These are phyloP conservation scores for Picea sitchensis DNA, from an alignment of 75 land plant species.

Conservation along the genomic window DNA sequence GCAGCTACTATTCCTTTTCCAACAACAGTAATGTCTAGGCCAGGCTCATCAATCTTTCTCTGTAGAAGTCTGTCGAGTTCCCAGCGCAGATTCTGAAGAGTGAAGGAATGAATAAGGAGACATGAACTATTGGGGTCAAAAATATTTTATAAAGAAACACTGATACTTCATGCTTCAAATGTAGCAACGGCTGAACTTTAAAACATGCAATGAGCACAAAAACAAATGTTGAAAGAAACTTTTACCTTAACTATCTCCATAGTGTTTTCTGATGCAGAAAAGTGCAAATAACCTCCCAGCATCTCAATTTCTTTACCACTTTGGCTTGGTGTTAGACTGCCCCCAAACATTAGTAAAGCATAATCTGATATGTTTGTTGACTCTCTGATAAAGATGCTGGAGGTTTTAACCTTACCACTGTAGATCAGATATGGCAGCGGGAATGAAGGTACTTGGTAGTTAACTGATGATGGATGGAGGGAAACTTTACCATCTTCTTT, in stretches of 20 bases:
- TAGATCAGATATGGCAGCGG: slow-evolving; percentile 93
- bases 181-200: neutral
- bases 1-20: slow-evolving; percentile 88
- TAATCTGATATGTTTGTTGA: slow-evolving; percentile 95
- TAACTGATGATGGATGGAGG: slow-evolving; percentile 95
- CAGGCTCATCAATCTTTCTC: slow-evolving; percentile 83
- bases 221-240: neutral
- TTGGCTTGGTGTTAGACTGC: slow-evolving; percentile 59
- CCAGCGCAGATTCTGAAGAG: slow-evolving; percentile 61
- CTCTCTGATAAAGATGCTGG: slow-evolving; percentile 70
- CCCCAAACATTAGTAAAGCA: slow-evolving; percentile 94
- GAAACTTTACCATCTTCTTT: slow-evolving; percentile 97
- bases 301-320: slow-evolving; percentile 82
- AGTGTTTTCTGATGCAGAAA: slow-evolving; percentile 76
- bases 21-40: slow-evolving; percentile 58
- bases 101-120: neutral
- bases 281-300: slow-evolving; percentile 93
- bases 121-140: slow-evolving; percentile 4
- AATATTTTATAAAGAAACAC: slow-evolving; percentile 2
- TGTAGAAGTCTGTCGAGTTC: slow-evolving; percentile 78
- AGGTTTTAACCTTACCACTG: slow-evolving; percentile 92
- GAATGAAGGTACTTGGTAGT: slow-evolving; percentile 64
- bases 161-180: neutral
- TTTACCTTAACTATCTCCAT: slow-evolving; percentile 71
- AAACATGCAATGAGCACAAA: neutral